Evolutionary conservation across 1,284 basidiomycete genomes (phyloP).

Genomic region (Heterobasidion occidentale): DNA sequence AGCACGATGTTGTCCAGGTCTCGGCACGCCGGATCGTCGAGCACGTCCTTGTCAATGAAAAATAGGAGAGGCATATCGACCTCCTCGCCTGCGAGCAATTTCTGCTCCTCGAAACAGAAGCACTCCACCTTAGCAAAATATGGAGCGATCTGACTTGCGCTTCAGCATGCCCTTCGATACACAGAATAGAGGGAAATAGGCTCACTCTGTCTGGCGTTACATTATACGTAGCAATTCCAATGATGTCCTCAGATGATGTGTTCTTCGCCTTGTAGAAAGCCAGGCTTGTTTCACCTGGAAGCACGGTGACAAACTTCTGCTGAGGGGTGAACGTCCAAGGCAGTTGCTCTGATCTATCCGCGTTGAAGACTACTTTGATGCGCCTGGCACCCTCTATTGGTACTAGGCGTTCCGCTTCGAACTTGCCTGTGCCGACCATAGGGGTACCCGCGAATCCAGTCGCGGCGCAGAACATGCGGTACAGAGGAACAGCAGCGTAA

Average conservation of each 20-base stretch:
- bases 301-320: conserved; percentile 84
- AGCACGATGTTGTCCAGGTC: conserved; percentile 89
- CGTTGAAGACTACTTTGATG: conserved; percentile 95
- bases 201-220: conserved; percentile 86
- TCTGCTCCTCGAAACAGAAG: conserved; percentile 99
- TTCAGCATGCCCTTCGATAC: neutral
- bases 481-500: conserved; percentile 95
- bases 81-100: conserved; percentile 90
- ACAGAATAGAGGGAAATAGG: conserved; percentile 4
- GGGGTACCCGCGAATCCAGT: conserved; percentile 97
- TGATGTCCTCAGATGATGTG: conserved; percentile 77
- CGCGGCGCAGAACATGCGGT: conserved; percentile 95
- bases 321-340: conserved; percentile 93
- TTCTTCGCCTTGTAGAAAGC: conserved; percentile 98
- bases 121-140: conserved; percentile 99
- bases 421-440: conserved; percentile 76
- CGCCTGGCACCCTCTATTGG: conserved; percentile 63
- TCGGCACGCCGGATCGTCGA: conserved; percentile 85
- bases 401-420: conserved; percentile 76
- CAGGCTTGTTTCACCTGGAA: conserved; percentile 93
- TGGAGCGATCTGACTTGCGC: conserved; percentile 71
- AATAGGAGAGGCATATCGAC: conserved; percentile 98
- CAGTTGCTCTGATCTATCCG: conserved; percentile 81
- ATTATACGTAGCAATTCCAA: conserved; percentile 99
- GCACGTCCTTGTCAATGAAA: conserved; percentile 96